Base-by-base conservation (phyloP, 164 flowering plant species). In the Stephania japonica region DNA sequence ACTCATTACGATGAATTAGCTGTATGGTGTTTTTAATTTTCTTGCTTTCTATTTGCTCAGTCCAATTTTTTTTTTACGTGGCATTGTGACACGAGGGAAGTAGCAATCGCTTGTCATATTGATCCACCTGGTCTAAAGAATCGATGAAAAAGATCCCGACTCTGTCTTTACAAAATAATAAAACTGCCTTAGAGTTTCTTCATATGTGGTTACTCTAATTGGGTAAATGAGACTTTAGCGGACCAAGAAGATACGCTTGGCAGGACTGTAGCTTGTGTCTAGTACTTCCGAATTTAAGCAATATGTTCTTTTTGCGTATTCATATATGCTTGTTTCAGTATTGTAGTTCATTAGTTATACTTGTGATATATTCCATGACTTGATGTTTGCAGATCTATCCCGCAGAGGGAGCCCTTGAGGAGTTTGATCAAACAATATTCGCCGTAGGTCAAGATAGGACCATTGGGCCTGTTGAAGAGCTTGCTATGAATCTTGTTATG, bases 1-100 rank as follows among this genome's bases (percentile, higher is more conserved):
- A 27, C 92, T 95, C 99, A 95, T 67, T 95, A 95, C 75, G 99
- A 95, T 82, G 97, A 97, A 53, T 82, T 95, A 78, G 97, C 90
- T 73, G 99, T 95, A 93, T 73, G 82, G 61, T 70, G 38, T 32
- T 63, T 72, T 7, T 11, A 25, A 50, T 11, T 56, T 6, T 56
- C 49, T 44, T n/a, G n/a, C n/a, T n/a, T 44, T 1, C 49, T 13
- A 7, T 7, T 44, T 44, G 49, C 12, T n/a, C n/a, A n/a, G n/a
- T n/a, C n/a, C n/a, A 44, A 44, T 44, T 44, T 44, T 44, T 44
- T 13, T 44, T n/a, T n/a, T n/a, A n/a, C n/a, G n/a, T n/a, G n/a
- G n/a, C n/a, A n/a, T n/a, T n/a, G n/a, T n/a, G n/a, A n/a, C n/a
- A n/a, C n/a, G n/a, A 13, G 49, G 12, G 49, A 9, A 44, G 49